A percentile compares a stretch with the other conserved stretches of the same genome.
Conservation (phyloP, 345 rosid species). For the Xanthoceras sorbifolium region DNA sequence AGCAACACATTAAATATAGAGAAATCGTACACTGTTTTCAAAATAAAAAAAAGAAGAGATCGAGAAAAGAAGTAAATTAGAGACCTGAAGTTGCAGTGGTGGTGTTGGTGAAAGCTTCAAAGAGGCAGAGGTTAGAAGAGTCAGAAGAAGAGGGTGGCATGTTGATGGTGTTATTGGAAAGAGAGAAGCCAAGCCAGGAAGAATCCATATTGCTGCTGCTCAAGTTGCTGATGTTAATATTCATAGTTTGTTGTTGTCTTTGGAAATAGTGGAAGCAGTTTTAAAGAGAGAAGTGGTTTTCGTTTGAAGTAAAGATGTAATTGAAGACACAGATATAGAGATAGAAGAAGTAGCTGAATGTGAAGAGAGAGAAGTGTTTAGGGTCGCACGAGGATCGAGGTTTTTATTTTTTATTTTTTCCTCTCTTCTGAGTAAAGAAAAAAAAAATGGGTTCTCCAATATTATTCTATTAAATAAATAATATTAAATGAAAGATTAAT, state of each 20-base stretch:
- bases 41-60: conserved; percentile 2
- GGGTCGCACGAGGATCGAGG: conserved; percentile 49
- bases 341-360: conserved; percentile 39
- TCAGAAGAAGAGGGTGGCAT: conserved; percentile 28
- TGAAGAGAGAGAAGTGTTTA: conserved; percentile 24
- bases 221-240: conserved; percentile 29
- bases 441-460: not conserved
- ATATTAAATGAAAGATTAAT: not conserved
- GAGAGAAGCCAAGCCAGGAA: conserved; percentile 58
- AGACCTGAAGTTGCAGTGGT: conserved; percentile 37
- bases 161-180: conserved; percentile 38
- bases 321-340: conserved; percentile 67
- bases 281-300: conserved; percentile 3
- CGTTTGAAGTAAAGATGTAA: conserved; percentile 7
- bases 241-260: not conserved
- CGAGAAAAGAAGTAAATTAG: not conserved
- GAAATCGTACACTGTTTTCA: too few relatives aligned
- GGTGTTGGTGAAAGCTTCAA: conserved; percentile 45
- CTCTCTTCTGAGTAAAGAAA: not conserved
- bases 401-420: not conserved
- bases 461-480: too few relatives aligned
- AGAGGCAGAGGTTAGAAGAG: conserved; percentile 45
- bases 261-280: conserved; percentile 15
- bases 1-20: not conserved
- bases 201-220: conserved; percentile 44